phyloP scores from a whole-genome alignment of 306 rosid genomes.

The Medicago lupulina region DNA sequence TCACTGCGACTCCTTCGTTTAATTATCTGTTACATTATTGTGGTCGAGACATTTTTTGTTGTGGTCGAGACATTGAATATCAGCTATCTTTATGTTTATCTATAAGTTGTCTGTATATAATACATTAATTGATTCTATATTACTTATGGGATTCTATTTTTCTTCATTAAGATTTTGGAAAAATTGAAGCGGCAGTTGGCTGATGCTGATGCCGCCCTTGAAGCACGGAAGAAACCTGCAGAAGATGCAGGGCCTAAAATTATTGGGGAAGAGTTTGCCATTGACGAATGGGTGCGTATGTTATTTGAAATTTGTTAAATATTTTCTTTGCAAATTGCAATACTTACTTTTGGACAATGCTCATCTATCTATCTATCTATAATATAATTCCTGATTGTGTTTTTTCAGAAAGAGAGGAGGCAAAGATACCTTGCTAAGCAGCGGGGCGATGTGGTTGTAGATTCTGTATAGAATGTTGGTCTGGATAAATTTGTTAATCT shows the following conservation, averaged over 20 bases:
- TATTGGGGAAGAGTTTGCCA: slow-evolving; percentile 91
- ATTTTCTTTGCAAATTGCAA: background rate
- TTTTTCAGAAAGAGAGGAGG: slow-evolving; percentile 90
- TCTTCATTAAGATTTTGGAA: slow-evolving; percentile 61
- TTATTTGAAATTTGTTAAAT: slow-evolving; percentile 4
- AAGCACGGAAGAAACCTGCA: slow-evolving; percentile 77
- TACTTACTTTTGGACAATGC: background rate
- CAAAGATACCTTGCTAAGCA: slow-evolving; percentile 94
- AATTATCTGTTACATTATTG: background rate
- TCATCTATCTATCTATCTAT: slow-evolving; percentile 4
- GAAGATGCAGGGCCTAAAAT: slow-evolving; percentile 82
- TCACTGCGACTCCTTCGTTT: background rate
- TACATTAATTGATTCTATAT: background rate
- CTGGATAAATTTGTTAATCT: slow-evolving; percentile 19
- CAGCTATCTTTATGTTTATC: background rate
- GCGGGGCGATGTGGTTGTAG: slow-evolving; percentile 78
- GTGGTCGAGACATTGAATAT: slow-evolving; percentile 19
- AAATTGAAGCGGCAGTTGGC: slow-evolving; percentile 81
- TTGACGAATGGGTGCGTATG: slow-evolving; percentile 88
- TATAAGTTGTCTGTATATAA: background rate
- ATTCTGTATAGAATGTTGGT: slow-evolving; percentile 60
- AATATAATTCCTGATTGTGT: slow-evolving; percentile 16
- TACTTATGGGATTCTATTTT: slow-evolving; percentile 15
- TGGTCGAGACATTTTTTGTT: too few species aligned
- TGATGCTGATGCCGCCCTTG: slow-evolving; percentile 86